Base-by-base conservation (phyloP, 2,329 filamentous ascomycete species). In the Fusarium scirpi region DNA sequence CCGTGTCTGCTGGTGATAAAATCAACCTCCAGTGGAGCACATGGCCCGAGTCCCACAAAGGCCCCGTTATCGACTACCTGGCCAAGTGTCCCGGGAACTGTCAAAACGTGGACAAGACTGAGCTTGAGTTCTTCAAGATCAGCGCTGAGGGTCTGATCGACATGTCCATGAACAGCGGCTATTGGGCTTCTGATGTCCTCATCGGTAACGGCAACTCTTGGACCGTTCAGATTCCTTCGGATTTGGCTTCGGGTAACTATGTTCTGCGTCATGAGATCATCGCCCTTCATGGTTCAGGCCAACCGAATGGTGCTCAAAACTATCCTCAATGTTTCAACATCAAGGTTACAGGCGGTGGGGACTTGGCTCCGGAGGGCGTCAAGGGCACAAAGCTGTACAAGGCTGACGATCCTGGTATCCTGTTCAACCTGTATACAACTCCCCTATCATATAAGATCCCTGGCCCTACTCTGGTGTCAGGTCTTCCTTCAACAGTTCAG, bases 41-140 rank as follows among this genome's bases (percentile, higher is more conserved):
- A 2, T 85, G 83, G 83, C 81, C 82, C 40, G 78, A 78, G 1
- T 78, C 75, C 8, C 84, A 86, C 75, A 69, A 81, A 34, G 82
- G 86, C 0, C 89, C 89, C 11, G 85, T 91, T 72, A 84, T 91
- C 67, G 86, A 86, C 77, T 91, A 91, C 81, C 80, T 91, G 18
- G 90, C 90, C 58, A 84, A 83, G 72, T 89, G 87, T 79, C 80
- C 82, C 34, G 87, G 85, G 24, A 84, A 89, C 77, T 90, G 87
- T 78, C 81, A 85, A 40, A 77, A 78, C 1, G 86, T 85, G 59
- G 84, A 87, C 78, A 86, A 88, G 78, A 79, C 77, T 4, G 75
- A 80, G 8, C 83, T 91, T 30, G 78, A 86, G 69, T 91, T 86
- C 78, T 87, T 90, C 84, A 92, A 92, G 84, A 90, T 91, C 62